Evolutionary conservation across 169 alveolate species (phyloP).

Genomic region (Neospora caninum): DNA sequence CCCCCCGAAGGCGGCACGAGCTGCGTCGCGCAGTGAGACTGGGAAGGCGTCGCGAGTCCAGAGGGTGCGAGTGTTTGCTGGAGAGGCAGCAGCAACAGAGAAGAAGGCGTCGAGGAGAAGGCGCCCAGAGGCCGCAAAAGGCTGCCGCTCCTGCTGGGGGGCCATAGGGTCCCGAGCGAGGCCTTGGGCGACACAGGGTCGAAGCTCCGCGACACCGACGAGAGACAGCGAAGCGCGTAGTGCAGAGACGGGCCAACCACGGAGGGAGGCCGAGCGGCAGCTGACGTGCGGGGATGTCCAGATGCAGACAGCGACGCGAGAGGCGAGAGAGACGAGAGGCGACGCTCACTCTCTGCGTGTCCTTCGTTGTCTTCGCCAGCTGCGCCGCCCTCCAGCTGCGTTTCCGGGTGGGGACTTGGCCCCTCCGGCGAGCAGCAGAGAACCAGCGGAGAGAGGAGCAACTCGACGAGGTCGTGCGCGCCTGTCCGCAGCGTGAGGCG

Average conservation of each 20-base stretch:
- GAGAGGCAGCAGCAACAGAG: background rate
- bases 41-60: no score
- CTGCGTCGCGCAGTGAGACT: no score
- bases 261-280: background rate
- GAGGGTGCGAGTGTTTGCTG: background rate
- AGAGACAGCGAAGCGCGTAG: background rate
- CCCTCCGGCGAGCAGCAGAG: slow-evolving; percentile 42
- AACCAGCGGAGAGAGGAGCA: slow-evolving; percentile 62
- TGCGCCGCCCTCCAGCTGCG: background rate
- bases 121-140: background rate
- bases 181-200: background rate
- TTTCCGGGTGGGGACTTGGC: background rate
- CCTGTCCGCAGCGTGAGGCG: slow-evolving; percentile 57
- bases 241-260: background rate
- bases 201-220: background rate
- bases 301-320: slow-evolving; percentile 37
- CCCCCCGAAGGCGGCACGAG: no score
- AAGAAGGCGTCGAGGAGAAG: background rate
- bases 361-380: slow-evolving; percentile 13
- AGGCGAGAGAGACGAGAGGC: background rate
- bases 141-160: background rate
- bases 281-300: background rate
- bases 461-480: slow-evolving; percentile 34
- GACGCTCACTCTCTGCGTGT: no score
- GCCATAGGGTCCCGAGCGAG: background rate